Evolutionary conservation across 495 filamentous ascomycete genomes (phyloP), one percentile per base, ranked within the genome.

Genomic region (Trichoderma virens): DNA sequence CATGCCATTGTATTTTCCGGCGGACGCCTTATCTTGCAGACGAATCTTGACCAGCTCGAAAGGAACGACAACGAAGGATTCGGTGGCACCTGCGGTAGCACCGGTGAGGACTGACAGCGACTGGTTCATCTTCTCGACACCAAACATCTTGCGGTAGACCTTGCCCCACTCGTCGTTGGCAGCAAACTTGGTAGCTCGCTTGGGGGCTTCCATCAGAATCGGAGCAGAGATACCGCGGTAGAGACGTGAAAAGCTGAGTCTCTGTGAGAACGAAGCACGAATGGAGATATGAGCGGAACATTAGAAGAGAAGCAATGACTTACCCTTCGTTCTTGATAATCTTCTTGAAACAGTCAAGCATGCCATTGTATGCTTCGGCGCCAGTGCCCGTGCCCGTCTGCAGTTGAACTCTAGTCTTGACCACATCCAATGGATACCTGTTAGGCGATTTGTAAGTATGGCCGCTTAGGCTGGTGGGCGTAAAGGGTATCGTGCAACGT

Each of bases 101-200:
- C 94, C 94, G 39, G 94, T 98, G 39, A 98, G 83, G 66, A 93
- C 82, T 2, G 93, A 94, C 62, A 98, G 83, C 11, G 84, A 80
- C 74, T 98, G 94, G 65, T 84, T 97, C 86, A 96, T 94, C 78
- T 96, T 89, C 56, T 86, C 75, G 34, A 85, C 81, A 62, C 90
- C 90, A 75, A 98, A 98, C 43, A 86, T 71, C 63, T 85, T 86
- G 64, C 89, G 89, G 81, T 94, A 98, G 76, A 96, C 85, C 74
- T 87, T 85, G 67, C 94, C 94, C 94, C 94, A 98, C 74, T 92
- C 88, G 74, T 98, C 95, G 76, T 98, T 98, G 73, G 94, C 95
- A 61, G 94, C 93, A 78, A 98, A 98, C 76, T 98, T 98, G 78
- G 90, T 97, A 9, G 94, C 94, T 74, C 94, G 87, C 85, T 98